Conservation (phyloP, 257 asterid genomes). For the Thymus quinquecostatus region DNA sequence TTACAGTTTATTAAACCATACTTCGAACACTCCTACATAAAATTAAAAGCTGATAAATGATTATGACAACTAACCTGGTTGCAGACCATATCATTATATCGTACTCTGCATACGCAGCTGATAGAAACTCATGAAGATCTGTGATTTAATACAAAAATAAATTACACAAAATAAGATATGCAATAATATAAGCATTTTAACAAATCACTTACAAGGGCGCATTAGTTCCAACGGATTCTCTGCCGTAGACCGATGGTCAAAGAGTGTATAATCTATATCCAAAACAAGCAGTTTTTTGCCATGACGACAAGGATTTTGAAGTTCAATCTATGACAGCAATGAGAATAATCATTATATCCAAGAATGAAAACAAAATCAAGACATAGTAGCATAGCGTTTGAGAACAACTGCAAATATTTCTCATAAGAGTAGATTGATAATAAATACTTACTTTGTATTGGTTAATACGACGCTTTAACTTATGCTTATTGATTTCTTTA, state of each 20-base stretch:
- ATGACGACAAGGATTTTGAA: slow-evolving; percentile 84
- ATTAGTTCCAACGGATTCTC: slow-evolving; percentile 90
- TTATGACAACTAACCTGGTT: slow-evolving; percentile 57
- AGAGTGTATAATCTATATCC: slow-evolving; percentile 91
- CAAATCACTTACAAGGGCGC: slow-evolving; percentile 83
- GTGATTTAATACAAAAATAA: slow-evolving; percentile 25
- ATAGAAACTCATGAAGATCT: slow-evolving; percentile 98
- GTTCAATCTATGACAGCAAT: slow-evolving; percentile 58
- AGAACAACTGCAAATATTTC: slow-evolving; percentile 6
- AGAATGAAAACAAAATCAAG: not conserved
- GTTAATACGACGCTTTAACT: slow-evolving; percentile 76
- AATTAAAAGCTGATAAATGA: slow-evolving; percentile 9
- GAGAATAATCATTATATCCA: slow-evolving; percentile 21
- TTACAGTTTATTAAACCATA: no score
- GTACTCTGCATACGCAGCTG: slow-evolving; percentile 87
- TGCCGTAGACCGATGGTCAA: slow-evolving; percentile 94
- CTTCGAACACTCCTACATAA: not conserved
- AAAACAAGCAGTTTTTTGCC: slow-evolving; percentile 94
- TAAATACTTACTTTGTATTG: slow-evolving; percentile 67
- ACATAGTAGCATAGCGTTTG: slow-evolving; percentile 1
- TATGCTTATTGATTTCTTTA: slow-evolving; percentile 81
- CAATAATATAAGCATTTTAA: slow-evolving; percentile 6
- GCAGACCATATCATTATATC: slow-evolving; percentile 99
- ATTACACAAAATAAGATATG: slow-evolving; percentile 11
- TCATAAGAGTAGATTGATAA: not conserved